These are phyloP conservation scores for Austroboletus eburneus DNA, from an alignment of 768 basidiomycete species.

Conservation along the genomic window DNA sequence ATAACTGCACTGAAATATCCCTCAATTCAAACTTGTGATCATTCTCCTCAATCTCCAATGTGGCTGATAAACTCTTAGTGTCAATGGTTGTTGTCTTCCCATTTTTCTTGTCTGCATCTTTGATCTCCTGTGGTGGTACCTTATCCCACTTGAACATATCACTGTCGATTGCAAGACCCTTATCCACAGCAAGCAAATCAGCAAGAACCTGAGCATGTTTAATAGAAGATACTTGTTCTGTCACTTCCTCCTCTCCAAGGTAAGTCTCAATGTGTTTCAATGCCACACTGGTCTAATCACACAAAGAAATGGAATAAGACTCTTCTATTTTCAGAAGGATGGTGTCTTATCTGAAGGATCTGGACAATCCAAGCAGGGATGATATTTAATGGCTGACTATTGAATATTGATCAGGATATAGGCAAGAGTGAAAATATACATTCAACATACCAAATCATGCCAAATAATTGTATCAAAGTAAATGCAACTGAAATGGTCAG, in stretches of 20 bases:
- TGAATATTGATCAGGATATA: background rate
- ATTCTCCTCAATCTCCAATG: slow-evolving; percentile 9
- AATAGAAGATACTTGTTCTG: slow-evolving; percentile 53
- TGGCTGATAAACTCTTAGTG: slow-evolving; percentile 10
- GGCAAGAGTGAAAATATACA: background rate
- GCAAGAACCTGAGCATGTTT: slow-evolving; percentile 35
- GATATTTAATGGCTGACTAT: slow-evolving; percentile 66
- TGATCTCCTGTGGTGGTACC: slow-evolving; percentile 32
- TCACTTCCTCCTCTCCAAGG: slow-evolving; percentile 59
- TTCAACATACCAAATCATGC: slow-evolving; percentile 63
- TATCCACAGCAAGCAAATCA: slow-evolving; percentile 20
- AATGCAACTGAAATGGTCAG: slow-evolving; percentile 80
- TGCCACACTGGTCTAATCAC: slow-evolving; percentile 47
- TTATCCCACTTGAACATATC: slow-evolving; percentile 59
- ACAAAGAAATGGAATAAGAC: background rate
- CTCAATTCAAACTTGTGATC: slow-evolving; percentile 37
- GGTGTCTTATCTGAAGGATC: slow-evolving; percentile 50
- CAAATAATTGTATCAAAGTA: slow-evolving; percentile 83
- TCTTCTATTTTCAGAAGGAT: no score
- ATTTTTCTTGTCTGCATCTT: slow-evolving; percentile 23
- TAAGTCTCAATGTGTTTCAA: slow-evolving; percentile 58
- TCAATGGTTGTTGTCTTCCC: slow-evolving; percentile 15
- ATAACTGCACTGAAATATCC: slow-evolving; percentile 45
- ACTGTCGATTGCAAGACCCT: slow-evolving; percentile 44
- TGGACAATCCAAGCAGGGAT: slow-evolving; percentile 80